Conservation (phyloP, 345 rosid species). For the Aurinia saxatilis region DNA sequence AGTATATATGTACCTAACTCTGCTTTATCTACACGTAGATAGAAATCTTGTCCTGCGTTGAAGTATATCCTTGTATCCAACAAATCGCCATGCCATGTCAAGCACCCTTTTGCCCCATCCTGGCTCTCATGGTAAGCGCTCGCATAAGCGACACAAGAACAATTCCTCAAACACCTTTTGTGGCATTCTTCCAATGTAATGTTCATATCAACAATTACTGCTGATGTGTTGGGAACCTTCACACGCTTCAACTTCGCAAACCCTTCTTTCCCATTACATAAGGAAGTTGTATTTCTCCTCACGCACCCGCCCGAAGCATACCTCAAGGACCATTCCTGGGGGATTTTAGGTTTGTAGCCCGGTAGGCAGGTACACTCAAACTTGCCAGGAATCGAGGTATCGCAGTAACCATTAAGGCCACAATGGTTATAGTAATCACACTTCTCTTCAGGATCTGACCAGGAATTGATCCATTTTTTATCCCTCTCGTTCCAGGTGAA, state of each 20-base stretch:
- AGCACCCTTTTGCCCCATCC: conserved; percentile 40
- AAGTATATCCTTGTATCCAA: conserved; percentile 35
- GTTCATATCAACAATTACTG: conserved; percentile 30
- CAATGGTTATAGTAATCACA: conserved; percentile 58
- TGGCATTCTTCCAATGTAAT: conserved; percentile 35
- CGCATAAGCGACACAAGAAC: conserved; percentile 55
- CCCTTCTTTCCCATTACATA: conserved; percentile 40
- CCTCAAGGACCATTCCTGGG: conserved; percentile 40
- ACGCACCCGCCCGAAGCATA: conserved; percentile 47
- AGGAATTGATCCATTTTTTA: conserved; percentile 37
- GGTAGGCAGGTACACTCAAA: conserved; percentile 56
- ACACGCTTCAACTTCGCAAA: conserved; percentile 36
- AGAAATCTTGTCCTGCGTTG: conserved; percentile 43
- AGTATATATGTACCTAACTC: conserved; percentile 38
- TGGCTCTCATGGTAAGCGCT: conserved; percentile 35
- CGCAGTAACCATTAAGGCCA: conserved; percentile 46
- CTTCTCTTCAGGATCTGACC: conserved; percentile 46
- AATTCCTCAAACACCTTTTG: conserved; percentile 37
- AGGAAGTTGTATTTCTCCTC: conserved; percentile 21
- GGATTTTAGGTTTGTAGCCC: conserved; percentile 51
- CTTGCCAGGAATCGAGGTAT: conserved; percentile 17
- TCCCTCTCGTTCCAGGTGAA: conserved; percentile 41
- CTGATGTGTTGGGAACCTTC: conserved; percentile 49
- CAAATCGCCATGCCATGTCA: conserved; percentile 44
- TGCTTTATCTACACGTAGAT: conserved; percentile 37